phyloP scores from a whole-genome alignment of 78 protist species.

The Speleostelium caveatum region DNA sequence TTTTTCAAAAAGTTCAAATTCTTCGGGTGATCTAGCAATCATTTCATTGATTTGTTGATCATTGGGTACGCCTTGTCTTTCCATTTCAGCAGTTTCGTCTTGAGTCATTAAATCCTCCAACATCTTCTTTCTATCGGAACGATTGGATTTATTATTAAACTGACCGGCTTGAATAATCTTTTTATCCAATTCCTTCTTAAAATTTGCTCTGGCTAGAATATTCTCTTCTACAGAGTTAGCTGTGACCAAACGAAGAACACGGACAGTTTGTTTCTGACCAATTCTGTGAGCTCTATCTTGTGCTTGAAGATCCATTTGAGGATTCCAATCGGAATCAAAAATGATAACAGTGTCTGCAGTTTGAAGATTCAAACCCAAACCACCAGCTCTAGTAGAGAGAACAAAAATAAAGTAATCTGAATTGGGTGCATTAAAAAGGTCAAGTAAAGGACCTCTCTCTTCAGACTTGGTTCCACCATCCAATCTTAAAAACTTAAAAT shows the following conservation, averaged over 20 bases:
- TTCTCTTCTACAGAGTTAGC: constrained; percentile 92
- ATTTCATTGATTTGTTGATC: constrained; percentile 76
- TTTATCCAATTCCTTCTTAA: constrained; percentile 86
- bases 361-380: constrained; percentile 98
- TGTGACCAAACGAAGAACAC: constrained; percentile 89
- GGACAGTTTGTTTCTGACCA: constrained; percentile 93
- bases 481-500: constrained; percentile 61
- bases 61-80: constrained; percentile 44
- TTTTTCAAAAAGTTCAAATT: constrained; percentile 67
- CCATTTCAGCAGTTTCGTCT: constrained; percentile 79
- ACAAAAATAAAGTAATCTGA: constrained; percentile 88
- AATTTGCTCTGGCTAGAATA: constrained; percentile 87
- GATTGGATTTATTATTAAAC: constrained; percentile 78
- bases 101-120: constrained; percentile 69
- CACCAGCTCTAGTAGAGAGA: constrained; percentile 99
- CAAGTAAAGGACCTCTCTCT: constrained; percentile 64
- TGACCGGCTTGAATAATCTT: constrained; percentile 86
- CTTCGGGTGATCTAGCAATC: constrained; percentile 80
- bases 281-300: constrained; percentile 96
- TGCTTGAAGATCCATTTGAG: constrained; percentile 95
- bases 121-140: constrained; percentile 57
- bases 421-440: constrained; percentile 53
- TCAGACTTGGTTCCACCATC: constrained; percentile 74
- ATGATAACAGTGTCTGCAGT: constrained; percentile 98
- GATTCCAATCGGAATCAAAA: constrained; percentile 96